Percentiles rank a stretch among this genome's conserved stretches.
These are phyloP conservation scores for Debaryomyces singareniensis DNA, from an alignment of 1,139 yeast species.

Conservation along the genomic window DNA sequence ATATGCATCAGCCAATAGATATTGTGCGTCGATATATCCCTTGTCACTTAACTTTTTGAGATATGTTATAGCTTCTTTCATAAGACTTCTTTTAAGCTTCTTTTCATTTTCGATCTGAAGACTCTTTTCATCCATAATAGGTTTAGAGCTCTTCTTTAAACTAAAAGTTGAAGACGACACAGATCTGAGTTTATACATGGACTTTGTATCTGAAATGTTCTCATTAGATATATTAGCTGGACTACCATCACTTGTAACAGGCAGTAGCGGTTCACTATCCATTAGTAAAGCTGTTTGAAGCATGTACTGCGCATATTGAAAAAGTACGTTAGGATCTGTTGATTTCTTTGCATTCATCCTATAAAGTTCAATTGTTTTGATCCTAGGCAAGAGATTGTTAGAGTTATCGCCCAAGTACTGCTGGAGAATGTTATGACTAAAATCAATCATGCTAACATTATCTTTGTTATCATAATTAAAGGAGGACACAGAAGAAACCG, in stretches of 20 bases:
- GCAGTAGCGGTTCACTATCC: constrained; percentile 19
- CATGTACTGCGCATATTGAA: constrained; percentile 89
- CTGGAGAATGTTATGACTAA: constrained; percentile 35
- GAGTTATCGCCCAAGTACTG: constrained; percentile 52
- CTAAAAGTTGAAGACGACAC: constrained; percentile 5
- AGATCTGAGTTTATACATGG: constrained; percentile 8
- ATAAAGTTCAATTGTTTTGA: constrained; percentile 83
- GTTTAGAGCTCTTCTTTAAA: constrained; percentile 9
- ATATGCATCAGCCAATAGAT: constrained; percentile 80
- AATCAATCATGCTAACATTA: constrained; percentile 31
- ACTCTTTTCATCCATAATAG: constrained; percentile 2
- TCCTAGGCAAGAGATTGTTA: constrained; percentile 60
- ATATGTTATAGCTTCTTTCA: constrained; percentile 72
- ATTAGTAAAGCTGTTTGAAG: constrained; percentile 73
- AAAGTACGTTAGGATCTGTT: constrained; percentile 77
- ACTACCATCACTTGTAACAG: constrained; percentile 4
- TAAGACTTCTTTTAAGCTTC: constrained; percentile 39
- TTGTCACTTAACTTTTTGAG: constrained; percentile 69
- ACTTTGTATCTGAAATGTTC: constrained; percentile 20
- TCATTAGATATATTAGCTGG: constrained; percentile 8
- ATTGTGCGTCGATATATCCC: constrained; percentile 88
- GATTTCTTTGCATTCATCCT: constrained; percentile 79
- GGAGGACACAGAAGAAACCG: constrained; percentile 37
- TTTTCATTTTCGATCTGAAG: constrained; percentile 10
- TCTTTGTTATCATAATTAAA: constrained; percentile 31